Conservation (phyloP, 2,329 filamentous ascomycete genomes). For the Westerdykella sp. region DNA sequence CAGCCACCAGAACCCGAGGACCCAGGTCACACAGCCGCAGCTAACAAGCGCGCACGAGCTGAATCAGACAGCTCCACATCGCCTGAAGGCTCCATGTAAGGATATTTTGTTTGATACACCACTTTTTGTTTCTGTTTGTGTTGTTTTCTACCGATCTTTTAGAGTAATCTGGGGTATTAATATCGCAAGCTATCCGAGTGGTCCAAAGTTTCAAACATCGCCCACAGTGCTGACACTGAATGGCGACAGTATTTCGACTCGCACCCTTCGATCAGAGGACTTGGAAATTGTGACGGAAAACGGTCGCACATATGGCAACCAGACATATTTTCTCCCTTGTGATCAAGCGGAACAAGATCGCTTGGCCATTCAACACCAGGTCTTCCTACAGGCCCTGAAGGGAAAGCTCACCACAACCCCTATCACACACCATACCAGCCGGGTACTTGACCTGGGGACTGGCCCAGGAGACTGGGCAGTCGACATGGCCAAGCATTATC, state of each 20-base stretch:
- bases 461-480: slow-evolving; percentile 48
- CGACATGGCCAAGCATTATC: slow-evolving; percentile 41
- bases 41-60: slow-evolving; percentile 28
- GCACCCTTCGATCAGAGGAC: slow-evolving; percentile 39
- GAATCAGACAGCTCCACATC: slow-evolving; percentile 30
- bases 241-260: slow-evolving; percentile 27
- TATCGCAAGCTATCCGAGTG: too few species aligned
- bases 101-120: slow-evolving; percentile 2
- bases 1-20: slow-evolving; percentile 33
- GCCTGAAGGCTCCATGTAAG: slow-evolving; percentile 28
- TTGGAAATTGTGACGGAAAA: slow-evolving; percentile 56
- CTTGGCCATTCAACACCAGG: slow-evolving; percentile 56
- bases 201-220: not conserved
- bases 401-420: slow-evolving; percentile 34
- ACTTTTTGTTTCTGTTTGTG: slow-evolving; percentile 3
- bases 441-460: slow-evolving; percentile 42
- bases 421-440: slow-evolving; percentile 17
- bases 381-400: slow-evolving; percentile 46
- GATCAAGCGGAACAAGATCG: slow-evolving; percentile 60
- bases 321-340: slow-evolving; percentile 61
- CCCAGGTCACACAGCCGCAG: slow-evolving; percentile 30
- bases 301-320: slow-evolving; percentile 56
- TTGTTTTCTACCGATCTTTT: not conserved
- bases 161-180: not conserved
- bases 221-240: not conserved